phyloP scores from a whole-genome alignment of 1,139 yeast genomes.

The Yamadazyma pseudoaaseri region DNA sequence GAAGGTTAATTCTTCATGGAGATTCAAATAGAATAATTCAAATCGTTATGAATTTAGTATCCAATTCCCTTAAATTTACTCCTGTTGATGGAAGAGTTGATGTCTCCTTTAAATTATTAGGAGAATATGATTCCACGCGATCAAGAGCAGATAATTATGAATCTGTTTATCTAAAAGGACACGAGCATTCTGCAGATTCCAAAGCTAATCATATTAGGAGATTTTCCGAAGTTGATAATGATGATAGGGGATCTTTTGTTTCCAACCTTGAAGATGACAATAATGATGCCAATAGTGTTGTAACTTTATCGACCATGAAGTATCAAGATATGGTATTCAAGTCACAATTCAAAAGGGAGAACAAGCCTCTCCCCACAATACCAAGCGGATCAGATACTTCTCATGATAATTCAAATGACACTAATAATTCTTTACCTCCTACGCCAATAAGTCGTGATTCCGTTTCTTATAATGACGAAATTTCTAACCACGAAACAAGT shows the following conservation, averaged over 20 bases:
- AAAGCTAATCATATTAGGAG: not conserved
- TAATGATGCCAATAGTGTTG: conserved; percentile 36
- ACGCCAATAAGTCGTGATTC: not conserved
- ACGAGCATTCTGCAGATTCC: conserved; percentile 6
- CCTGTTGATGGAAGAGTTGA: conserved; percentile 81
- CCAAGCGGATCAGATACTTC: conserved; percentile 12
- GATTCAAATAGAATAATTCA: conserved; percentile 87
- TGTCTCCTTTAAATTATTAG: conserved; percentile 63
- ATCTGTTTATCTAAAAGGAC: conserved; percentile 26
- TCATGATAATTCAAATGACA: conserved; percentile 1
- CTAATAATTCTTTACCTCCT: conserved; percentile 2
- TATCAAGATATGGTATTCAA: conserved; percentile 55
- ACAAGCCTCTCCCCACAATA: conserved; percentile 25
- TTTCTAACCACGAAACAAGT: no score
- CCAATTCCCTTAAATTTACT: conserved; percentile 86
- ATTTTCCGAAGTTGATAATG: not conserved
- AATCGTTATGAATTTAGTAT: conserved; percentile 81
- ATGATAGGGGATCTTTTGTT: conserved; percentile 3
- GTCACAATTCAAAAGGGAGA: conserved; percentile 40
- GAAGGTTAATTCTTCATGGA: conserved; percentile 70
- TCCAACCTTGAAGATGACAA: conserved; percentile 21
- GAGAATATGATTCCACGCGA: conserved; percentile 61
- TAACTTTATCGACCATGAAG: conserved; percentile 51
- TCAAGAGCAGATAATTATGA: conserved; percentile 31
- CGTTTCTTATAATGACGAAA: no score